phyloP scores from a whole-genome alignment of 805 yeast species.

The Blastobotrys chiropterorum region DNA sequence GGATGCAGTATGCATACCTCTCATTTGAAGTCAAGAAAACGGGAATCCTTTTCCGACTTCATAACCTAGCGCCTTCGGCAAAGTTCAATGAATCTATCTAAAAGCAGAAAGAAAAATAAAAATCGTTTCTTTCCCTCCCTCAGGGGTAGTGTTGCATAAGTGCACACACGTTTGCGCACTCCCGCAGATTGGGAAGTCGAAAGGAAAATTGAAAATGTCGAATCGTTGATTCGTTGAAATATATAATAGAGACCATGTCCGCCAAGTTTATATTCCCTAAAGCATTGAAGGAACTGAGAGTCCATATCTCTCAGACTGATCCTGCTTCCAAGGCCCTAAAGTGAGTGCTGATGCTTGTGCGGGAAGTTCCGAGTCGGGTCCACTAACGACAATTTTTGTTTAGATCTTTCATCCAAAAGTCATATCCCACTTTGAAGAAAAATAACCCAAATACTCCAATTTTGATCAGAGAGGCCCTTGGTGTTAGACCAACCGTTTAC shows the following conservation, averaged over 20 bases:
- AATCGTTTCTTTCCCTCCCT: no score
- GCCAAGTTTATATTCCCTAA: constrained; percentile 35
- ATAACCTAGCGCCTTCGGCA: no score
- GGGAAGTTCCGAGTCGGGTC: not conserved
- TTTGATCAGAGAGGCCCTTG: constrained; percentile 69
- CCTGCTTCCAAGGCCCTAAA: constrained; percentile 59
- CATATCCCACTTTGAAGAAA: constrained; percentile 61
- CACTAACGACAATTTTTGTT: not conserved
- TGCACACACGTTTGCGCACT: not conserved
- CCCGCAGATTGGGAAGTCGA: not conserved
- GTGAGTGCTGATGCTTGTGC: constrained; percentile 30
- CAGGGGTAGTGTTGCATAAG: no score
- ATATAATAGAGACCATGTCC: constrained; percentile 16
- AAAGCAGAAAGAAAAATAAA: no score
- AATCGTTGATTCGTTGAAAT: not conserved
- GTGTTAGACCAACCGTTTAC: constrained; percentile 65
- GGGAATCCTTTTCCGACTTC: no score
- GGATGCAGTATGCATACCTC: no score
- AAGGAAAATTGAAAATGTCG: not conserved
- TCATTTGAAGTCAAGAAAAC: no score
- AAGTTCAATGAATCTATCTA: no score
- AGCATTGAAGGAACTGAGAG: constrained; percentile 71
- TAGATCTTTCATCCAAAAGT: constrained; percentile 55
- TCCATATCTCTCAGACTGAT: constrained; percentile 77
- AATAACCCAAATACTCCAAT: constrained; percentile 64